These are phyloP conservation scores for Monosporozyma servazzii DNA, from an alignment of 805 yeast species.

Conservation along the genomic window DNA sequence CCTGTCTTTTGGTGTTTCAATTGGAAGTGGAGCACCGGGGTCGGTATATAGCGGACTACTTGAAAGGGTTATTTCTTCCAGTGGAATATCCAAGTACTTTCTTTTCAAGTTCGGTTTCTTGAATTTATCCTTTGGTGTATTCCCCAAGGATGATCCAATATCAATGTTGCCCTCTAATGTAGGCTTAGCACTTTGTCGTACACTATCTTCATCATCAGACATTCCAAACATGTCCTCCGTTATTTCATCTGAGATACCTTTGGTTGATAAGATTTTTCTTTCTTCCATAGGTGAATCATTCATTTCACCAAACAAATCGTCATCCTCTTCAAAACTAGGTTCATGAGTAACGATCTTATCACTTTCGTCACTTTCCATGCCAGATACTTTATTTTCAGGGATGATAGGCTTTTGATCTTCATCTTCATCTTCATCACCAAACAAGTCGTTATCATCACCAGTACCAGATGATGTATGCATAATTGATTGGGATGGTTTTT, in stretches of 20 bases:
- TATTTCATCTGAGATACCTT: conserved; percentile 19
- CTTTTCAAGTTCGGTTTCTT: conserved; percentile 15
- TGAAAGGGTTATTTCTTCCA: conserved; percentile 47
- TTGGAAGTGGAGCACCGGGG: conserved; percentile 79
- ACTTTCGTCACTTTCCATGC: not conserved
- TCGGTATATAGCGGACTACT: conserved; percentile 54
- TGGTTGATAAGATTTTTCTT: conserved; percentile 7
- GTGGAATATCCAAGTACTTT: conserved; percentile 42
- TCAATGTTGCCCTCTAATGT: not conserved
- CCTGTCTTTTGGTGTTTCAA: conserved; percentile 38
- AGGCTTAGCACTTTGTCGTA: not conserved
- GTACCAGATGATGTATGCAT: not conserved
- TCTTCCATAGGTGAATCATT: conserved; percentile 20
- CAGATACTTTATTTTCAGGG: not conserved
- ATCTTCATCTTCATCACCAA: conserved; percentile 30
- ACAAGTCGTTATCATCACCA: conserved; percentile 21
- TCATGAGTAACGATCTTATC: not conserved
- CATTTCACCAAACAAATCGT: conserved; percentile 32
- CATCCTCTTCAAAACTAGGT: conserved; percentile 24
- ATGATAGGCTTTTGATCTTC: conserved; percentile 26
- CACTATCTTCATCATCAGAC: conserved; percentile 25
- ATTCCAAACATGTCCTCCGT: conserved; percentile 26
- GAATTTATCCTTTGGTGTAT: not conserved
- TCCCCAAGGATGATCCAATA: not conserved
- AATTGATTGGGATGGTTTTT: not conserved